A percentile compares a stretch with the other conserved stretches of the same genome.
Conservation (phyloP, 2,329 filamentous ascomycete species). For the Xylariaceae sp. region DNA sequence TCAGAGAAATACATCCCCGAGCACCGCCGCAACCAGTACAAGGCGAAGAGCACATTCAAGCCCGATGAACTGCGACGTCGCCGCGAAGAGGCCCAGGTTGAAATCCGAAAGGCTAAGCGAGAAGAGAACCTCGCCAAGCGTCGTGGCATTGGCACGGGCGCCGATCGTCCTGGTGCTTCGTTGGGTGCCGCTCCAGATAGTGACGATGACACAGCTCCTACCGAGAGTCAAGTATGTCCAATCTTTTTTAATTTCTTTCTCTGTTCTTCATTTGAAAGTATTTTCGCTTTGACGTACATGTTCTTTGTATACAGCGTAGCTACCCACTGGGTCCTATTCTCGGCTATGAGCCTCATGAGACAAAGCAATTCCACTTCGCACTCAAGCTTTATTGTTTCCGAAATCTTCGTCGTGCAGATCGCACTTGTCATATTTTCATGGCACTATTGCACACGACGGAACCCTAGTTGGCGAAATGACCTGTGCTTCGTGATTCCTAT, state of each 20-base stretch:
- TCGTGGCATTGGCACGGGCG: slow-evolving; percentile 86
- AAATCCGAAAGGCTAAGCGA: slow-evolving; percentile 97
- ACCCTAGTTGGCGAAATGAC: no score
- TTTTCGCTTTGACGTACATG: no score
- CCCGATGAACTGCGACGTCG: slow-evolving; percentile 97
- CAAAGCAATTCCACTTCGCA: no score
- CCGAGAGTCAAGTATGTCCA: slow-evolving; percentile 87
- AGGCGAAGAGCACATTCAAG: slow-evolving; percentile 99
- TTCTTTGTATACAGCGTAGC: no score
- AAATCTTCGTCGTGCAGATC: no score
- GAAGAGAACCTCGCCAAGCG: slow-evolving; percentile 99
- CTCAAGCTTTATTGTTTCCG: no score
- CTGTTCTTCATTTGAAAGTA: no score
- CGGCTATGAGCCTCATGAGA: background rate
- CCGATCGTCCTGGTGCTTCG: slow-evolving; percentile 79
- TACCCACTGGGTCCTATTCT: no score
- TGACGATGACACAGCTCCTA: slow-evolving; percentile 94
- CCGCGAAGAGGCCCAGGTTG: slow-evolving; percentile 98
- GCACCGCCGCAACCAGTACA: slow-evolving; percentile 98
- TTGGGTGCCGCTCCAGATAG: slow-evolving; percentile 91
- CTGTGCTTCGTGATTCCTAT: no score
- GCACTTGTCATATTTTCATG: no score
- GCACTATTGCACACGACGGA: no score
- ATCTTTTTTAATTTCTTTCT: slow-evolving; percentile 8
- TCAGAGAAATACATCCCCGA: slow-evolving; percentile 99